phyloP scores from a whole-genome alignment of 495 filamentous ascomycete species.

The Aspergillus funiculosus region DNA sequence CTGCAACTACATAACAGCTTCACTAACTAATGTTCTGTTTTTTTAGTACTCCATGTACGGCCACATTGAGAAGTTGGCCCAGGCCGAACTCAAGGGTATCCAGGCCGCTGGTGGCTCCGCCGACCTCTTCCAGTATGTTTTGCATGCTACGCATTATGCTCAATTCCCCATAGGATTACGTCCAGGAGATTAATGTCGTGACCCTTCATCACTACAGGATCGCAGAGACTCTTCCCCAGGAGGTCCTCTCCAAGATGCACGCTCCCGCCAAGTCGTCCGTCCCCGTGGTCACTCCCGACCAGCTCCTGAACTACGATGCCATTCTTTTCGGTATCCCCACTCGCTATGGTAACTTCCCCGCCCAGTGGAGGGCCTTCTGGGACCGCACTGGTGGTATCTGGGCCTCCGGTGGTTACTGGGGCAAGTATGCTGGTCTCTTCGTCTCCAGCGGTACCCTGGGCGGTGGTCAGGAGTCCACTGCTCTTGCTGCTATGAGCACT shows the following conservation, averaged over 20 bases:
- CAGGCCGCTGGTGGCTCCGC: constrained; percentile 76
- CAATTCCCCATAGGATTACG: neutral
- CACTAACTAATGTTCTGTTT: constrained; percentile 11
- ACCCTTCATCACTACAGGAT: no score
- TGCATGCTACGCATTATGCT: neutral
- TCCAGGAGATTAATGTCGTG: no score
- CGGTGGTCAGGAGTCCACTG: constrained; percentile 91
- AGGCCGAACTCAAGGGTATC: constrained; percentile 86
- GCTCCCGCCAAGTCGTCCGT: constrained; percentile 71
- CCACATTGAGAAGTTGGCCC: constrained; percentile 77
- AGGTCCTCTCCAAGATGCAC: constrained; percentile 83
- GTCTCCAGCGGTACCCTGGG: constrained; percentile 74
- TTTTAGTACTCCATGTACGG: constrained; percentile 91
- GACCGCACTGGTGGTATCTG: constrained; percentile 74
- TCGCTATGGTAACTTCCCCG: constrained; percentile 97
- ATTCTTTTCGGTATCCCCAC: constrained; percentile 96
- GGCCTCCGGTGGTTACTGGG: constrained; percentile 66
- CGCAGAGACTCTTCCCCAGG: constrained; percentile 76
- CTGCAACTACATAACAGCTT: neutral
- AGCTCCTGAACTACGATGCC: constrained; percentile 75
- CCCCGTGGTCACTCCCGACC: constrained; percentile 59
- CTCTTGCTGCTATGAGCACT: constrained; percentile 76
- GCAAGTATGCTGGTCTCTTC: constrained; percentile 92
- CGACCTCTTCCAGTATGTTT: constrained; percentile 72
- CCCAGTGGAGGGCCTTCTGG: constrained; percentile 92